Evolutionary conservation across 257 asterid genomes (phyloP).

Genomic region (Solanum habrochaites): DNA sequence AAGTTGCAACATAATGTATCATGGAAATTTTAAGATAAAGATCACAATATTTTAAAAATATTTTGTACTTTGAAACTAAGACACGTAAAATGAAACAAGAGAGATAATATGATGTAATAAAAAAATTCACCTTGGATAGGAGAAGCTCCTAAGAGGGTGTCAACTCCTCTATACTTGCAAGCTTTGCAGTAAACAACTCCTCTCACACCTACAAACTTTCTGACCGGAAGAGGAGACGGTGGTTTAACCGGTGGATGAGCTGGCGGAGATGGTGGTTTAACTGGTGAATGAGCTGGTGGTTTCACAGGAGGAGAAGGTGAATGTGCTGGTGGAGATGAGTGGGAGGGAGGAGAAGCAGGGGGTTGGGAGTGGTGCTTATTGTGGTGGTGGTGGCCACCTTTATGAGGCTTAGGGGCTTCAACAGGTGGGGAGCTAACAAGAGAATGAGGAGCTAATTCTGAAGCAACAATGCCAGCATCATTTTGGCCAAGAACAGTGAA

Average conservation of each 20-base stretch:
- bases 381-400: constrained; percentile 9
- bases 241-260: background rate
- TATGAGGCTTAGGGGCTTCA: constrained; percentile 6
- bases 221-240: background rate
- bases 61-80: no score
- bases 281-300: background rate
- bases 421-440: constrained; percentile 2
- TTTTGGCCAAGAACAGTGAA: background rate
- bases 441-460: background rate
- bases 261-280: background rate
- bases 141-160: constrained; percentile 29
- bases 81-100: no score
- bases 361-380: background rate
- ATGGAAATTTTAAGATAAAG: background rate
- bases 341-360: background rate
- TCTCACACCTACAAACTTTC: constrained; percentile 31
- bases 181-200: constrained; percentile 65
- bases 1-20: background rate
- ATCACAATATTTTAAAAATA: no score
- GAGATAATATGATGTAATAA: no score
- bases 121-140: constrained; percentile 24
- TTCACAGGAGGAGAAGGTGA: background rate
- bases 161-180: constrained; percentile 44
- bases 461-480: background rate
- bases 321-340: background rate